phyloP scores from a whole-genome alignment of 163 green algal genomes.

The Chloroidium sp. region DNA sequence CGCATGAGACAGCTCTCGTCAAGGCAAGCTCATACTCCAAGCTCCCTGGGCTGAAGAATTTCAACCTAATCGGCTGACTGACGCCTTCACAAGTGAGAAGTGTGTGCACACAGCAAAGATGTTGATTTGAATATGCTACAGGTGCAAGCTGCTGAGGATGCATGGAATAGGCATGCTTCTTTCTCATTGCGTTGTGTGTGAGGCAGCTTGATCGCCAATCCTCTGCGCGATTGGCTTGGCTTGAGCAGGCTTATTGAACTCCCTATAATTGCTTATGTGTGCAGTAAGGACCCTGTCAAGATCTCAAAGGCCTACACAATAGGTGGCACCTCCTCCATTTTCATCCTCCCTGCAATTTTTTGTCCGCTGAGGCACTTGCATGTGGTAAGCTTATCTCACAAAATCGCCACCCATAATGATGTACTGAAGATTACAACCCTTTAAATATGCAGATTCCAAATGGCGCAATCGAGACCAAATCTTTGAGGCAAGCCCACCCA shows the following conservation, averaged over 20 bases:
- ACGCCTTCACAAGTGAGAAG: not conserved
- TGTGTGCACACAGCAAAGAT: not conserved
- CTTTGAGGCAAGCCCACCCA: constrained; percentile 20
- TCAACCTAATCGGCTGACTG: not conserved
- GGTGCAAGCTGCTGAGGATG: constrained; percentile 35
- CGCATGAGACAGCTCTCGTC: constrained; percentile 25
- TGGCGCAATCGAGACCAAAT: constrained; percentile 52
- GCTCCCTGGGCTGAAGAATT: not conserved
- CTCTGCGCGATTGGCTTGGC: too few relatives aligned
- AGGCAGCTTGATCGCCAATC: too few relatives aligned
- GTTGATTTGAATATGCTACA: not conserved
- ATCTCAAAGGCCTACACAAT: constrained; percentile 35
- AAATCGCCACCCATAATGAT: not conserved
- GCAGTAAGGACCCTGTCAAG: constrained; percentile 18
- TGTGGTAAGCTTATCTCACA: not conserved
- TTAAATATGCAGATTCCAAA: constrained; percentile 24
- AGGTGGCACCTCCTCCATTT: not conserved
- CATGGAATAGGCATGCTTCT: constrained; percentile 28
- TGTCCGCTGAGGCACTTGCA: not conserved
- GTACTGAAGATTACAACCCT: not conserved
- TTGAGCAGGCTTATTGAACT: too few relatives aligned
- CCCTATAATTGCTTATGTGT: too few relatives aligned
- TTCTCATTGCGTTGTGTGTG: too few relatives aligned
- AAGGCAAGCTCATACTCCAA: constrained; percentile 9
- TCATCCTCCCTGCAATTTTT: not conserved